A percentile compares a stretch with the other conserved stretches of the same genome.
Evolutionary conservation across 768 basidiomycete species (phyloP).

Genomic region (Pilatotrama ljubarskyi): DNA sequence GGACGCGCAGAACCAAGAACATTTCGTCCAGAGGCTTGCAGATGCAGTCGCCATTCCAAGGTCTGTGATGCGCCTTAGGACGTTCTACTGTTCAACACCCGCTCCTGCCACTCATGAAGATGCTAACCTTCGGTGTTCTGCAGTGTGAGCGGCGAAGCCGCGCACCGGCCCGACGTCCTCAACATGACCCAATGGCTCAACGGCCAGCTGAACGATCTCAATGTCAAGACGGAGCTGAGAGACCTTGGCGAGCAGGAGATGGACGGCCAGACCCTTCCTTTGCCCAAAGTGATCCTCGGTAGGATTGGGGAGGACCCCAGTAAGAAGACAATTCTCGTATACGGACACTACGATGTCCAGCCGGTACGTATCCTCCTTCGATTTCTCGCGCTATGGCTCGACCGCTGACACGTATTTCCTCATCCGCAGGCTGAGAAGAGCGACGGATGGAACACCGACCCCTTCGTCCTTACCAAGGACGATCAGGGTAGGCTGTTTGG

Average conservation of each 20-base stretch:
- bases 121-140: too few relatives aligned
- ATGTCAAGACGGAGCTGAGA: constrained; percentile 71
- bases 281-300: constrained; percentile 86
- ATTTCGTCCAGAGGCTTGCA: constrained; percentile 75
- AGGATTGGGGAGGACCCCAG: constrained; percentile 76
- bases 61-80: constrained; percentile 33
- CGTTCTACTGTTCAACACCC: neutral
- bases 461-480: constrained; percentile 68
- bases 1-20: constrained; percentile 51
- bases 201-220: constrained; percentile 66
- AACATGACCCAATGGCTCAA: constrained; percentile 87
- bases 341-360: constrained; percentile 96
- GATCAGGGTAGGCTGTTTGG: constrained; percentile 69
- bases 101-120: neutral
- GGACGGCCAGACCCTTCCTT: constrained; percentile 67
- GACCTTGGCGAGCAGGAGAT: constrained; percentile 77
- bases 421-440: constrained; percentile 40
- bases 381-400: neutral
- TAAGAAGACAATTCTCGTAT: constrained; percentile 93
- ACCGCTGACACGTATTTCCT: neutral
- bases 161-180: constrained; percentile 73
- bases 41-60: constrained; percentile 88
- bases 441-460: constrained; percentile 90
- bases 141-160: constrained; percentile 69
- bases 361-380: constrained; percentile 53